phyloP scores from a whole-genome alignment of 1,284 basidiomycete species.

The Ustilago loliicola region DNA sequence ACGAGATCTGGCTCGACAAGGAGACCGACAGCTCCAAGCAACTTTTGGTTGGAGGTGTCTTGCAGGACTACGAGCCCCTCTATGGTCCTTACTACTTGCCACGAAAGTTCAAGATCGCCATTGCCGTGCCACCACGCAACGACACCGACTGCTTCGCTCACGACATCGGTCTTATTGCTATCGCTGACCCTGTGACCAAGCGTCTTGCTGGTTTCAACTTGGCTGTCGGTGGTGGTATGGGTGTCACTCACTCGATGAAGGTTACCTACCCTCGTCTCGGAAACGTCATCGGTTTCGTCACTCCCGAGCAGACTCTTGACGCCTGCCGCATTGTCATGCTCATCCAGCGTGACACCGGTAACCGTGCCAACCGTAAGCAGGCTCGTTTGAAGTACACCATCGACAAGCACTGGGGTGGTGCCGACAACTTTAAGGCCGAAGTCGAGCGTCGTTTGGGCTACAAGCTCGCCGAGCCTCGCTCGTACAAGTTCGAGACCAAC shows the following conservation, averaged over 20 bases:
- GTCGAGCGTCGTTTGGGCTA: constrained; percentile 92
- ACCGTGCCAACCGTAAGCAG: constrained; percentile 78
- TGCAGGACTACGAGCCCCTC: constrained; percentile 93
- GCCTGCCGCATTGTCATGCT: constrained; percentile 95
- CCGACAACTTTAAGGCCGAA: constrained; percentile 79
- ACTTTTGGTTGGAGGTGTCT: constrained; percentile 87
- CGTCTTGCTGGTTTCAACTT: constrained; percentile 72
- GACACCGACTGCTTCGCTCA: constrained; percentile 97
- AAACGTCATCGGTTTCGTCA: constrained; percentile 92
- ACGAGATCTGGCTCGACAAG: constrained; percentile 96
- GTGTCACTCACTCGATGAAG: constrained; percentile 98
- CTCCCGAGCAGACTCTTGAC: constrained; percentile 84
- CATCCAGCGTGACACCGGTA: constrained; percentile 94
- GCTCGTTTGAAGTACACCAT: constrained; percentile 89
- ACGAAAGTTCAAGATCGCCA: constrained; percentile 96
- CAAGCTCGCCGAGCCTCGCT: constrained; percentile 77
- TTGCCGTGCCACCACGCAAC: constrained; percentile 96
- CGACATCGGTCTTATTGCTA: constrained; percentile 94
- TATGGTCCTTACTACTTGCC: constrained; percentile 98
- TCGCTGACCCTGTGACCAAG: constrained; percentile 76
- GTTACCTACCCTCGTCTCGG: constrained; percentile 95
- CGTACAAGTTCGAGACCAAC: constrained; percentile 88
- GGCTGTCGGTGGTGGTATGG: constrained; percentile 88
- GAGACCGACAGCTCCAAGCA: constrained; percentile 74
- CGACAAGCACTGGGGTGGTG: constrained; percentile 83